Evolutionary conservation across 2,329 filamentous ascomycete species (phyloP), one percentile per base, ranked within the genome.

Genomic region (Cryphonectria japonica): DNA sequence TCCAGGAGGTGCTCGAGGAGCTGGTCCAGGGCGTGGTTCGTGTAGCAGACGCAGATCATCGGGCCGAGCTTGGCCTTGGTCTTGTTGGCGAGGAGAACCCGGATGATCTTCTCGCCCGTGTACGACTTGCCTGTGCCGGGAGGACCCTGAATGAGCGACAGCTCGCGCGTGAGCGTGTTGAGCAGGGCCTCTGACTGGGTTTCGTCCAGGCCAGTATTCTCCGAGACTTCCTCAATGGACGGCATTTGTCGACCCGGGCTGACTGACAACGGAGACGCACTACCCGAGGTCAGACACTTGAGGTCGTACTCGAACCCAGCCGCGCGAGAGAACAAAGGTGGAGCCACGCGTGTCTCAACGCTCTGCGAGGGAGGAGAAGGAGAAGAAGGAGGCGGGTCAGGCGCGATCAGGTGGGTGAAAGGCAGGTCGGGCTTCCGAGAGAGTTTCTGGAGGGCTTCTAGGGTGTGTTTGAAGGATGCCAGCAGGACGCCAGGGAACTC

Each of bases 51-150:
- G 73, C 81, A 85, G 13, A 87, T 78, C 14, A 89, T 84, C 0
- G 86, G 86, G 0, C 86, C 86, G 0, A 89, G 74, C 0, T 77
- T 68, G 0, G 82, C 80, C 9, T 75, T 73, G 0, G 57, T 43
- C 65, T 82, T 83, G 73, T 85, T 84, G 16, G 77, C 76, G 3
- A 91, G 75, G 7, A 91, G 76, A 0, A 85, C 82, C 71, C 86
- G 85, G 71, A 91, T 85, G n/a, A 92, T 77, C 60, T 85, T 83
- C 1, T 88, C 83, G 2, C 90, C 90, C 0, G 86, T 83, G 73
- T 86, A 92, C 4, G 83, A 87, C 76, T 93, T 93, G 0, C 91
- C 91, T 0, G 91, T 93, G 0, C 91, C 91, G 0, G 91, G 91
- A 0, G 91, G 91, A 0, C 91, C 91, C 79, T 93, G 90, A 14